Evolutionary conservation across 176 grass and related monocot genomes (phyloP), one percentile per base, ranked within the genome.

Genomic region (Avena eriantha): DNA sequence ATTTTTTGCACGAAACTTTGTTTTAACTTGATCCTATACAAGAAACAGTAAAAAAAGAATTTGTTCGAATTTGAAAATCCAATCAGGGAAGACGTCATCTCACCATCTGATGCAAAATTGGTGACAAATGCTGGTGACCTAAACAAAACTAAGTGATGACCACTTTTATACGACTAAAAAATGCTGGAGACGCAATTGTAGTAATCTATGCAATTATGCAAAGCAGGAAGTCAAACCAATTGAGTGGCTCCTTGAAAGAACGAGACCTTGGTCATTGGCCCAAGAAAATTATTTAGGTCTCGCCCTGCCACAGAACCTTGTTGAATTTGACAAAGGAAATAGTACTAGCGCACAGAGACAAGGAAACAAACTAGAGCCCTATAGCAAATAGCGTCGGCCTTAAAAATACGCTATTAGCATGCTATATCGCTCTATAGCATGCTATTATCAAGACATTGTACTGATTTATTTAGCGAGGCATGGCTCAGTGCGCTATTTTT

Each of bases 191-290:
- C 7, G 18, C 17, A 49, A 36, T 0, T 49, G 14, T 53, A 74
- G 14, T 53, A 31, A 51, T 15, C 23, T 82, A 60, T 66, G 61
- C 36, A 10, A 3, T 34, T 57, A 34, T 16, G 15, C 43, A 35
- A 7, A 69, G 47, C 34, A 66, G 64, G 80, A 82, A 26, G 66
- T 56, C 53, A 78, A 71, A 33, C 63, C 56, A 65, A 33, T 50
- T 16, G 65, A 21, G 34, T 50, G 63, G 49, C 15, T 64, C 29
- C 24, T 56, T 54, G 70, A n/a, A 23, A 33, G 15, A 90, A 33
- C 16, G 55, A 82, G 55, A 81, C 35, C 23, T 68, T 69, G 69
- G 39, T 85, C 77, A 24, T 48, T 89, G 57, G 24, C 31, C 18
- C 48, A 34, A 13, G 24, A 76, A 76, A 48, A 82, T 17, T 58